These are phyloP conservation scores for Annulohypoxylon bovei DNA, from an alignment of 495 filamentous ascomycete genomes.

Conservation along the genomic window DNA sequence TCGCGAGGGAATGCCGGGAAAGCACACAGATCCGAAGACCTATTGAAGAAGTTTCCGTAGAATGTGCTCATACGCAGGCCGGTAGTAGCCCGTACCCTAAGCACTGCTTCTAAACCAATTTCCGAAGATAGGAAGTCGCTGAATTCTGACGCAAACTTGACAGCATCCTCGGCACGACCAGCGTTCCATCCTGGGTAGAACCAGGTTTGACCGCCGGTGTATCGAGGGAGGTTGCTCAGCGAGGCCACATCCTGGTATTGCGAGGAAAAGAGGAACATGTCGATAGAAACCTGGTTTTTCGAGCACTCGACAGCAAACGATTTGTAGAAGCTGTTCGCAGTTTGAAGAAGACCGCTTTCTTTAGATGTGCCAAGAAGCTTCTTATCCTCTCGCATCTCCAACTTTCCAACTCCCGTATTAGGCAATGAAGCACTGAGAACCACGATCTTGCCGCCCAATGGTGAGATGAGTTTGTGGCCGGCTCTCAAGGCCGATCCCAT, in stretches of 20 bases:
- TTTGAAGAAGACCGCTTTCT: conserved; percentile 87
- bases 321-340: conserved; percentile 96
- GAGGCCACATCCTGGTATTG: conserved; percentile 98
- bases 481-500: conserved; percentile 94
- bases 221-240: conserved; percentile 91
- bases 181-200: conserved; percentile 99
- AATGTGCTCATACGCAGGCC: conserved; percentile 96
- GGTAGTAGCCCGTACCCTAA: conserved; percentile 93
- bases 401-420: conserved; percentile 88
- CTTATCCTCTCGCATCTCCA: conserved; percentile 96
- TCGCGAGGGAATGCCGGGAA: conserved; percentile 98
- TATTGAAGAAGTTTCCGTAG: conserved; percentile 99
- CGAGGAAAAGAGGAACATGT: conserved; percentile 99
- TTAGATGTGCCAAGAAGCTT: conserved; percentile 94
- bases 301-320: conserved; percentile 99
- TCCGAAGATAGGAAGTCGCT: conserved; percentile 95
- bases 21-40: conserved; percentile 94
- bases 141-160: conserved; percentile 97
- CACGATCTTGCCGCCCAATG: conserved; percentile 91
- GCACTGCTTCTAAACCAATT: conserved; percentile 94
- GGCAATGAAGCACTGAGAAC: conserved; percentile 90
- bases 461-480: conserved; percentile 93
- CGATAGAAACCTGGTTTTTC: conserved; percentile 97
- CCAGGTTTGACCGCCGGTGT: conserved; percentile 97
- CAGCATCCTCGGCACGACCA: conserved; percentile 88